A percentile compares a stretch with the other conserved stretches of the same genome.
phyloP scores from a whole-genome alignment of 345 rosid genomes.

The Balakata baccata region DNA sequence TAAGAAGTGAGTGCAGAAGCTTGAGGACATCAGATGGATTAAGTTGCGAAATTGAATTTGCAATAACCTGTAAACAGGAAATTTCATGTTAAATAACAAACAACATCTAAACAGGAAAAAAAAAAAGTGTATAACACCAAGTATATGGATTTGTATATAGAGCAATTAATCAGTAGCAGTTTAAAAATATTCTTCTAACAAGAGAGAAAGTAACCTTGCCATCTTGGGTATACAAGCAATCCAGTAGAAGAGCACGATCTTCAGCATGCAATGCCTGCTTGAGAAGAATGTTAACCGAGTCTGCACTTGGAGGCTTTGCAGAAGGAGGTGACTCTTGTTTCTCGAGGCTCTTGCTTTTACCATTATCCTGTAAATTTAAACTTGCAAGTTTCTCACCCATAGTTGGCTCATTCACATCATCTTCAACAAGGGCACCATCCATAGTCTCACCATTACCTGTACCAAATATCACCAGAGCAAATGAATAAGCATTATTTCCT shows the following conservation, averaged over 20 bases:
- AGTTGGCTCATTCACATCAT: conserved; percentile 73
- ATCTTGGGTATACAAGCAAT: conserved; percentile 85
- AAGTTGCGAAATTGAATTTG: conserved; percentile 67
- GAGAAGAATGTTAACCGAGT: conserved; percentile 74
- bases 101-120: not conserved
- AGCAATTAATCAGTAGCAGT: not conserved
- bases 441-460: conserved; percentile 57
- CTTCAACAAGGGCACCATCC: conserved; percentile 62
- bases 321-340: conserved; percentile 29
- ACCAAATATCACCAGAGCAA: not conserved
- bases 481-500: not conserved
- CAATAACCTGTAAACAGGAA: conserved; percentile 59
- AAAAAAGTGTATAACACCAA: not conserved
- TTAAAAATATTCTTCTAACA: not conserved
- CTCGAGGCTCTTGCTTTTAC: conserved; percentile 30
- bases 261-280: conserved; percentile 88
- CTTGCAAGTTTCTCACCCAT: conserved; percentile 84
- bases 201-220: conserved; percentile 52
- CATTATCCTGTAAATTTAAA: conserved; percentile 44
- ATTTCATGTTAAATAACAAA: not conserved
- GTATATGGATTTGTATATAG: not conserved
- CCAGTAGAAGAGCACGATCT: conserved; percentile 78
- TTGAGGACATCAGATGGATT: conserved; percentile 73
- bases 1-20: conserved; percentile 66
- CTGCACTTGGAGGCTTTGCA: conserved; percentile 76